These are phyloP conservation scores for Ogataea ganodermae DNA, from an alignment of 805 yeast genomes.

Conservation along the genomic window DNA sequence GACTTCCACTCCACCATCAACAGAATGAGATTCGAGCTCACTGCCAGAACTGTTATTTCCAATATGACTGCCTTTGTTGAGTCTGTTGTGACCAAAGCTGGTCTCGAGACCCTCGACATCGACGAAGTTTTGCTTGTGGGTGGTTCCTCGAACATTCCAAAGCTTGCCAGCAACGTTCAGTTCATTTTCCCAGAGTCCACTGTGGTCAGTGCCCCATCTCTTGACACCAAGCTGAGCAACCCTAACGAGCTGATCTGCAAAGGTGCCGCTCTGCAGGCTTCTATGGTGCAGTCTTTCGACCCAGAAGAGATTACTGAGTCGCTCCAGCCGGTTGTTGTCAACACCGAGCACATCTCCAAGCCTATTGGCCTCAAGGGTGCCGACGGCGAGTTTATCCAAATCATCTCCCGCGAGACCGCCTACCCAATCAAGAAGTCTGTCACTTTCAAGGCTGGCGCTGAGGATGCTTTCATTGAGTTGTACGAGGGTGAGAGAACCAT, in stretches of 20 bases:
- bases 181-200: conserved; percentile 80
- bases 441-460: conserved; percentile 61
- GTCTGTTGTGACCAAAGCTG: conserved; percentile 75
- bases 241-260: conserved; percentile 90
- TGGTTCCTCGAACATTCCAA: conserved; percentile 91
- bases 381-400: conserved; percentile 67
- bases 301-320: conserved; percentile 82
- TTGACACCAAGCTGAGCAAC: conserved; percentile 74
- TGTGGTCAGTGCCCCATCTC: conserved; percentile 71
- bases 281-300: conserved; percentile 78
- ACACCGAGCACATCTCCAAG: conserved; percentile 82
- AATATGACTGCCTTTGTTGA: conserved; percentile 79
- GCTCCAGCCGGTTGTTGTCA: conserved; percentile 77
- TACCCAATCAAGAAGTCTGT: conserved; percentile 83
- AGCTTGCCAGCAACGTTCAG: conserved; percentile 74
- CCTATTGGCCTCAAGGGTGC: conserved; percentile 83
- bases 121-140: conserved; percentile 92
- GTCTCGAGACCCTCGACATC: conserved; percentile 78
- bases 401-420: conserved; percentile 82
- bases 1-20: conserved; percentile 93
- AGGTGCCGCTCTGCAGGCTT: conserved; percentile 97
- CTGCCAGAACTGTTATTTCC: conserved; percentile 74
- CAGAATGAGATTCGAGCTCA: conserved; percentile 90
- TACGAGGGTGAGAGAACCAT: conserved; percentile 85
- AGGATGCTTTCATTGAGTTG: conserved; percentile 66